Evolutionary conservation across 1,284 basidiomycete species (phyloP).

Genomic region (Moesziomyces sp.): DNA sequence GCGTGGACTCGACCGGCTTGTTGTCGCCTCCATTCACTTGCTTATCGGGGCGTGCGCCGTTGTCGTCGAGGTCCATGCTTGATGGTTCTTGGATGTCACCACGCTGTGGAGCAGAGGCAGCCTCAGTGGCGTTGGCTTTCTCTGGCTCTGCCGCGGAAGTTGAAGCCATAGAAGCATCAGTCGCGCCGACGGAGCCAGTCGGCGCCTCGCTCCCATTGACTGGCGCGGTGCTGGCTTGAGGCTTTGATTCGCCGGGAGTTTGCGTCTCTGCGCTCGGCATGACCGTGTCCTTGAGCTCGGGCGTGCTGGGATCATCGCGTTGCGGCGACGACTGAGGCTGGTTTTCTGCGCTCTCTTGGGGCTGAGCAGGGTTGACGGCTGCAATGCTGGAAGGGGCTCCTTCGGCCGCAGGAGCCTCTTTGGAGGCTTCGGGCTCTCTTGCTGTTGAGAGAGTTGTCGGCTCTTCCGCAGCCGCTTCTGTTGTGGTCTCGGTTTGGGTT

Average conservation of each 20-base stretch:
- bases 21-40: neutral
- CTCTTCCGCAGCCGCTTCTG: neutral
- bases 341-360: neutral
- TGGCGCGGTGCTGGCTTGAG: neutral
- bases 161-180: neutral
- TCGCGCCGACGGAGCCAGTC: neutral
- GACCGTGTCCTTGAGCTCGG: constrained; percentile 8
- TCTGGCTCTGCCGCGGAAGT: constrained; percentile 5
- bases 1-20: constrained; percentile 3
- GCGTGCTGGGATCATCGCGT: constrained; percentile 16
- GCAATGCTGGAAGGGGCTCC: neutral
- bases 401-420: constrained; percentile 5
- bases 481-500: neutral
- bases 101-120: neutral
- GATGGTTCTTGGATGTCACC: constrained; percentile 4
- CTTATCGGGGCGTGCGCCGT: constrained; percentile 1
- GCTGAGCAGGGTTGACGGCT: neutral
- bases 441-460: neutral
- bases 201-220: neutral
- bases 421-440: neutral
- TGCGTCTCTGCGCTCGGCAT: constrained; percentile 1
- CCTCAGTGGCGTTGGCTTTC: neutral
- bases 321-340: neutral
- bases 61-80: constrained; percentile 37
- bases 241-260: neutral